These are phyloP conservation scores for Candida alai DNA, from an alignment of 805 yeast species.

Conservation along the genomic window DNA sequence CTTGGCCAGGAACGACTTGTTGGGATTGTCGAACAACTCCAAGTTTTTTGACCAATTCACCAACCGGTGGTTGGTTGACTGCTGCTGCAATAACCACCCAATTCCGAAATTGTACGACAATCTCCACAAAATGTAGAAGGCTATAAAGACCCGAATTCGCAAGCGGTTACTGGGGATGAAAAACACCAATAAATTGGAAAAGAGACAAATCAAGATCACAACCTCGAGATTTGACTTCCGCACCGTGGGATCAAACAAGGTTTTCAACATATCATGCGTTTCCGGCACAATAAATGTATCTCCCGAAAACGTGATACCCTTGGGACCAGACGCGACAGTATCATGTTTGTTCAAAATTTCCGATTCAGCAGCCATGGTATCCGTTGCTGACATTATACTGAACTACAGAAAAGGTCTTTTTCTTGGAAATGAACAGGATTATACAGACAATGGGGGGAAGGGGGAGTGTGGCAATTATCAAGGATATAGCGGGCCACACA, in stretches of 20 bases:
- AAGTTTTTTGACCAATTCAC: constrained; percentile 47
- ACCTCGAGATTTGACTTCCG: constrained; percentile 64
- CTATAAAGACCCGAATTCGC: constrained; percentile 41
- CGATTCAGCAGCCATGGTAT: too few species aligned
- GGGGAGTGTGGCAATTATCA: too few species aligned
- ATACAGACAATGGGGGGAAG: too few species aligned
- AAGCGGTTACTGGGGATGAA: constrained; percentile 19
- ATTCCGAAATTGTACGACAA: constrained; percentile 75
- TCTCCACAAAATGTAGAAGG: constrained; percentile 70
- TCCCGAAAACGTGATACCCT: constrained; percentile 45
- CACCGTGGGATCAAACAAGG: constrained; percentile 72
- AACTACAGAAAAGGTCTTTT: too few species aligned
- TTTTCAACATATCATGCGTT: constrained; percentile 81
- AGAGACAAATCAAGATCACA: constrained; percentile 45
- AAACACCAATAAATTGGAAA: constrained; percentile 31
- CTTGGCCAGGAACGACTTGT: constrained; percentile 32
- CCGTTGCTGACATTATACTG: too few species aligned
- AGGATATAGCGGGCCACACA: too few species aligned
- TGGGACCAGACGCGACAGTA: constrained; percentile 24
- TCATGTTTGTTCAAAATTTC: too few species aligned
- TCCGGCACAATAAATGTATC: constrained; percentile 48
- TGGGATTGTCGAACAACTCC: constrained; percentile 22
- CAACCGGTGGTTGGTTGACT: constrained; percentile 54
- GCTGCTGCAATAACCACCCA: constrained; percentile 62
- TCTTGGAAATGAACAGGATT: too few species aligned